phyloP scores from a whole-genome alignment of 1,139 yeast genomes.

The Lizanozyma gosingica region DNA sequence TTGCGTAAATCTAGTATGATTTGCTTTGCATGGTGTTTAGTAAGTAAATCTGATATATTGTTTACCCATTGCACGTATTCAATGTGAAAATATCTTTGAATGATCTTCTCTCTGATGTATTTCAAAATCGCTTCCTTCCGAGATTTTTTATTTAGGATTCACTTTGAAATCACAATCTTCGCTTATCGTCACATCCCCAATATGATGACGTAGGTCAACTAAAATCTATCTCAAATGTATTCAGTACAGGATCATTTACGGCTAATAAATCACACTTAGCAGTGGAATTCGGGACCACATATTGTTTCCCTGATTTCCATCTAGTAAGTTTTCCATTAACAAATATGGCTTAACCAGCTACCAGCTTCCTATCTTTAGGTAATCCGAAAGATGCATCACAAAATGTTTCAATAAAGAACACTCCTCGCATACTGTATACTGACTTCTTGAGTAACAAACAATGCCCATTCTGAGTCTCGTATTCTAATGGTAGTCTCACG shows the following conservation, averaged over 20 bases:
- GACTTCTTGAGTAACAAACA: background rate
- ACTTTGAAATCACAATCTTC: background rate
- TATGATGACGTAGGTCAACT: background rate
- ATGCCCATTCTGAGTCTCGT: background rate
- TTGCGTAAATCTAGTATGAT: too few species aligned
- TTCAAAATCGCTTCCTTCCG: background rate
- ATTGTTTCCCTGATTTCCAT: background rate
- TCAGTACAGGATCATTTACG: background rate
- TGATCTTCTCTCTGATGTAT: background rate
- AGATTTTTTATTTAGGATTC: background rate
- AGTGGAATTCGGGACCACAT: background rate
- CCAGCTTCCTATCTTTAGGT: background rate
- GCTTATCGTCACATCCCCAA: background rate
- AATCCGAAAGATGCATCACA: background rate
- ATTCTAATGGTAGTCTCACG: background rate
- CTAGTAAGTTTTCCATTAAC: background rate
- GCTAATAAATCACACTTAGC: background rate
- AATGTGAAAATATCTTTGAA: background rate
- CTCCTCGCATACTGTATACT: too few species aligned
- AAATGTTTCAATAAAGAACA: background rate
- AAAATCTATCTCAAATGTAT: background rate
- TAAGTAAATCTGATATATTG: background rate
- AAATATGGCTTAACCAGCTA: background rate
- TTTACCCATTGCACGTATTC: background rate
- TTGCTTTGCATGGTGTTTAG: background rate